phyloP scores from a whole-genome alignment of 441 rosid genomes.

The Eutrema salsugineum region DNA sequence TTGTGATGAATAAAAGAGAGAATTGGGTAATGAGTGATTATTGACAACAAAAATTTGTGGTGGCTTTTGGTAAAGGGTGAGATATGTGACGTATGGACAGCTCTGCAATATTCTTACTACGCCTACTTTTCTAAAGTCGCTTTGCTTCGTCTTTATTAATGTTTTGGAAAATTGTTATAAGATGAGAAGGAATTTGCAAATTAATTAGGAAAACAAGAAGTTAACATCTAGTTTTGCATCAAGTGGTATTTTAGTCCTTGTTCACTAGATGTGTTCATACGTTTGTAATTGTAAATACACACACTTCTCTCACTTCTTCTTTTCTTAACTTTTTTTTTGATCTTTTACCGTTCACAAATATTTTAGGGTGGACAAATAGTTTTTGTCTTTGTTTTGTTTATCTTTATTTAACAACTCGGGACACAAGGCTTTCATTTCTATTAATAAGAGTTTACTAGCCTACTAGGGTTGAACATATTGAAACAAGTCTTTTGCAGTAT shows the following conservation, averaged over 20 bases:
- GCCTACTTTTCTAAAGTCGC: constrained; percentile 25
- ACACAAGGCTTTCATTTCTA: background rate
- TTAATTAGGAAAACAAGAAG: background rate
- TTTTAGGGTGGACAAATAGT: background rate
- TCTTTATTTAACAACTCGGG: background rate
- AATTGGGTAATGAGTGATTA: constrained; percentile 3
- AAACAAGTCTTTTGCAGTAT: background rate
- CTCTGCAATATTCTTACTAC: constrained; percentile 8
- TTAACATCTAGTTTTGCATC: background rate
- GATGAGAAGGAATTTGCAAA: background rate
- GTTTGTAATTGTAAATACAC: background rate
- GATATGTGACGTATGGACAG: constrained; percentile 32
- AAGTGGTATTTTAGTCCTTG: too few species aligned
- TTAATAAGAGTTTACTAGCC: background rate
- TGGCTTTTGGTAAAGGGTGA: constrained; percentile 26
- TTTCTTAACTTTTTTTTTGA: background rate
- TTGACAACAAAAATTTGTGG: constrained; percentile 16
- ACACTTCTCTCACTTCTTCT: background rate
- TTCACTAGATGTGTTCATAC: background rate
- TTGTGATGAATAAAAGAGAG: background rate
- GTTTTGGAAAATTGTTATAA: background rate
- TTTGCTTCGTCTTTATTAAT: constrained; percentile 12
- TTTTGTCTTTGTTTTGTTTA: background rate
- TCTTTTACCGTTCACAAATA: background rate
- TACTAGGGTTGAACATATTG: background rate